Conservation (phyloP, 2,329 filamentous ascomycete species). For the Fusarium continuum region DNA sequence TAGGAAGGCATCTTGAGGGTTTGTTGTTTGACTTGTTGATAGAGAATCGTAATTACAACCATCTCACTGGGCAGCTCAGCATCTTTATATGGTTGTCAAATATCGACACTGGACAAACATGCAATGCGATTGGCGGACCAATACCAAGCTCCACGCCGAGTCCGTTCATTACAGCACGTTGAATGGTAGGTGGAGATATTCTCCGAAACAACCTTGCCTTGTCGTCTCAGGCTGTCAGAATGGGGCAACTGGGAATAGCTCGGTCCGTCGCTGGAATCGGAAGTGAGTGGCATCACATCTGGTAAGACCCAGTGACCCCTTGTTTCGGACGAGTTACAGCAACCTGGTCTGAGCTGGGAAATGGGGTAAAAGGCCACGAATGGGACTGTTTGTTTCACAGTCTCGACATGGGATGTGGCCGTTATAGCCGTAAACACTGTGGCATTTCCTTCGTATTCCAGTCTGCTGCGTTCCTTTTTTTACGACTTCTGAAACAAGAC, state of each 20-base stretch:
- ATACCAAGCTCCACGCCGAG: conserved; percentile 1
- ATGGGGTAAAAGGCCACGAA: not conserved
- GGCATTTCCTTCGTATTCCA: not conserved
- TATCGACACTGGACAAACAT: not conserved
- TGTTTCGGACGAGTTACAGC: not conserved
- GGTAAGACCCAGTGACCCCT: not conserved
- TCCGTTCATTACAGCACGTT: conserved; percentile 9
- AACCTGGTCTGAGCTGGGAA: not conserved
- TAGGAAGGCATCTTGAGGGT: conserved; percentile 28
- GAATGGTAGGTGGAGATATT: conserved; percentile 10
- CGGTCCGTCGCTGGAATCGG: not conserved
- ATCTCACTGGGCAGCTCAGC: not conserved
- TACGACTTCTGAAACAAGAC: not conserved
- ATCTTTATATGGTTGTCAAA: not conserved
- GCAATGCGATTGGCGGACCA: conserved; percentile 6
- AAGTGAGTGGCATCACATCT: not conserved
- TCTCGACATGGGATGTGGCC: not conserved
- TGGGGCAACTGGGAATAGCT: not conserved
- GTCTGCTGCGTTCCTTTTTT: not conserved
- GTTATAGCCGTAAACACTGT: not conserved
- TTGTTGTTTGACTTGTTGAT: not conserved
- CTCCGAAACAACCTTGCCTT: conserved; percentile 5
- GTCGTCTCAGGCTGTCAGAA: conserved; percentile 1
- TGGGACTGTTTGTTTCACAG: not conserved
- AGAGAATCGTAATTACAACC: not conserved